Conservation (phyloP, 2,329 filamentous ascomycete genomes). For the Exophiala aquamarina region DNA sequence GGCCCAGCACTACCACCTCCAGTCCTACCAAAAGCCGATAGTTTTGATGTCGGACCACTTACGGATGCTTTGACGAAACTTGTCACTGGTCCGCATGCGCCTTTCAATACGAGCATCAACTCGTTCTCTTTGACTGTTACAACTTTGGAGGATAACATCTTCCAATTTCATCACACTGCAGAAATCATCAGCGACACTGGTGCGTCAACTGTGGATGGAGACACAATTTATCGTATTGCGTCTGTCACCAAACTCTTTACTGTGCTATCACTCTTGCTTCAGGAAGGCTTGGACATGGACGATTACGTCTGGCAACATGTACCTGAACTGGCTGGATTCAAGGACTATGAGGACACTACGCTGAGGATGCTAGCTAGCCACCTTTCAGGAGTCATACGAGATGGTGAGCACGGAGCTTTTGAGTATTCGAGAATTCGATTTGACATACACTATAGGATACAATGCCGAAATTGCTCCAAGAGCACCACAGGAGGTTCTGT, state of each 20-base stretch:
- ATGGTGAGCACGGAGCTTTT: too few species aligned
- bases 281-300: conserved; percentile 26
- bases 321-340: conserved; percentile 29
- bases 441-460: too few species aligned
- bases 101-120: conserved; percentile 17
- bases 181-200: conserved; percentile 43
- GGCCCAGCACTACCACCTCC: not conserved
- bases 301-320: conserved; percentile 36
- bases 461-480: not conserved
- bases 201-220: conserved; percentile 37
- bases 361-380: not conserved
- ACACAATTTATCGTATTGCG: conserved; percentile 44
- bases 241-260: conserved; percentile 44
- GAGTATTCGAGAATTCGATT: too few species aligned
- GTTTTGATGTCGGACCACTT: not conserved
- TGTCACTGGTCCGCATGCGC: not conserved
- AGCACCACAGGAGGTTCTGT: not conserved
- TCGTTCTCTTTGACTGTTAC: conserved; percentile 45
- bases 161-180: conserved; percentile 38
- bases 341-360: not conserved
- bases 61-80: not conserved
- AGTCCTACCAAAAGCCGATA: not conserved
- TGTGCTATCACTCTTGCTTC: conserved; percentile 38
- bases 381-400: not conserved
- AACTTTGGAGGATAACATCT: conserved; percentile 35